phyloP scores from a whole-genome alignment of 768 basidiomycete genomes.

The Candolleomyces efflorescens region DNA sequence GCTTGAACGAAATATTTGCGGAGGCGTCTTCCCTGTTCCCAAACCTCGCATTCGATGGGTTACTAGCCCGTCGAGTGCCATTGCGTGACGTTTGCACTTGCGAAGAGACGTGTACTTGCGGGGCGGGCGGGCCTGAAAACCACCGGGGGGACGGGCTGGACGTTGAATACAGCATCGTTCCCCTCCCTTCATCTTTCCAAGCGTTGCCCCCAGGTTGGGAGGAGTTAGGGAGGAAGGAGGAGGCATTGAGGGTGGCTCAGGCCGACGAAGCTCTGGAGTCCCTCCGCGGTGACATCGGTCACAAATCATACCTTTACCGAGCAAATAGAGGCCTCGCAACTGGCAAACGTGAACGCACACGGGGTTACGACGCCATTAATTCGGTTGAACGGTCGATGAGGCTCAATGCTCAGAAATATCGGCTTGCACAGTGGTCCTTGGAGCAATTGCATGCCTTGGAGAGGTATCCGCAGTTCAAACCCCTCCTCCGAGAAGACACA shows the following conservation, averaged over 20 bases:
- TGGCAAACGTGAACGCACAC: background rate
- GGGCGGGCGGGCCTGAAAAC: background rate
- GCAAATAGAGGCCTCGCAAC: background rate
- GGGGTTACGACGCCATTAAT: background rate
- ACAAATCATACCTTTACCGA: background rate
- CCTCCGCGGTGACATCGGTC: background rate
- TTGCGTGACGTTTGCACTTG: background rate
- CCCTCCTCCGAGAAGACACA: background rate
- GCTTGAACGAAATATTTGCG: background rate
- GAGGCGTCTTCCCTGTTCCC: background rate
- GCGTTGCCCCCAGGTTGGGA: background rate
- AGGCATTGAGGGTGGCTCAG: background rate
- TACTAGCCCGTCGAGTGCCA: too few species aligned
- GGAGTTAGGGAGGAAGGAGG: background rate
- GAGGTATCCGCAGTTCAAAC: background rate
- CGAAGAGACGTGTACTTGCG: background rate
- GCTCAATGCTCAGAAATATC: background rate
- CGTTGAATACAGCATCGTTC: background rate
- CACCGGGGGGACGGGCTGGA: background rate
- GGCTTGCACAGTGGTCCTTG: background rate
- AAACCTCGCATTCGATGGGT: too few species aligned
- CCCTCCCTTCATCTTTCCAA: background rate
- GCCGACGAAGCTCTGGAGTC: background rate
- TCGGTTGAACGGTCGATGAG: background rate
- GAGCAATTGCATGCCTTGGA: background rate